Evolutionary conservation across 805 yeast species (phyloP), one percentile per base, ranked within the genome.

Genomic region (Naumovozyma castellii): DNA sequence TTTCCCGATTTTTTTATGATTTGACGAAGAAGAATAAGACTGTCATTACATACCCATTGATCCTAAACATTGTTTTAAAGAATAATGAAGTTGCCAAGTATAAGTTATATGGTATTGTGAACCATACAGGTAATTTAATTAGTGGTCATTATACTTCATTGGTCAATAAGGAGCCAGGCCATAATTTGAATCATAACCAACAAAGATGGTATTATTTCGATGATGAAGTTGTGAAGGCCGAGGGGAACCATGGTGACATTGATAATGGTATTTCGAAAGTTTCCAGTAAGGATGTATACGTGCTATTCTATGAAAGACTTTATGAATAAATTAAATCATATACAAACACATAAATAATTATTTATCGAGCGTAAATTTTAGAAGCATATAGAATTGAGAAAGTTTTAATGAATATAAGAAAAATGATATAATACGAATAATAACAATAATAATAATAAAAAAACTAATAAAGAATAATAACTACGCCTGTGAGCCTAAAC

Each of bases 81-180:
- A 66, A 60, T n/a, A 42, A 51, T 17, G 56, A 35, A 18, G 51
- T 52, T 30, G 61, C 47, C 17, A 66, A 60, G 20, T 83, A 81
- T 53, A 72, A 66, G 44, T 59, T 83, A 29, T 68, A 68, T 41
- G 84, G 83, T 1, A 67, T 80, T 44, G 78, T 83, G 3, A 82
- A 81, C 51, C 94, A 83, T 54, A 67, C 70, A 41, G 92, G 94
- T 1, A 73, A 73, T 33, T 62, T 81, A 39, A 72, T 75, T 43
- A 76, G 84, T 37, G 94, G 94, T 0, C 94, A 83, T 57, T 83
- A 83, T 53, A 83, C 88, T 1, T 67, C 86, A 0, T 59, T 80
- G 35, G 78, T 80, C 2, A 73, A 78, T 49, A 78, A 62, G 44
- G 59, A 56, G 32, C 56, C 65, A 34, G 58, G 61, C 5, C 67